Evolutionary conservation across 1,284 basidiomycete genomes (phyloP), one percentile per base, ranked within the genome.

Genomic region (Sanguinoderma infundibulare): DNA sequence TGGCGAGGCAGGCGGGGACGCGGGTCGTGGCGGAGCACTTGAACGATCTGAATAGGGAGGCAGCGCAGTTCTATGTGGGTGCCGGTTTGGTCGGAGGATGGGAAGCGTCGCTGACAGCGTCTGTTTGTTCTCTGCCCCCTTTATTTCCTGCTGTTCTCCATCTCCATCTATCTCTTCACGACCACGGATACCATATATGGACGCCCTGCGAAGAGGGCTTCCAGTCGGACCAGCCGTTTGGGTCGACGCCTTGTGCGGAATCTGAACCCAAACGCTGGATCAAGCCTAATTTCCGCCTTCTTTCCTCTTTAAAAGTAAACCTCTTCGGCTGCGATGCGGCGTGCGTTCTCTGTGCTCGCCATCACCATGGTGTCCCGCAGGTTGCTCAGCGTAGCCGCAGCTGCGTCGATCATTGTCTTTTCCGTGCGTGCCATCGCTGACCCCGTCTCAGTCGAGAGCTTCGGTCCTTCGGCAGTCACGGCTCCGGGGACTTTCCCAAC

Each of bases 1-100:
- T 91, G 86, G 82, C 82, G 36, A 83, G 88, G 64, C 52, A 68
- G 24, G 79, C 82, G 38, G 89, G 89, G 64, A 96, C 92, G 10
- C 82, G 86, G 52, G 77, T 79, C n/a, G 76, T 88, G 5, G 89
- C 89, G 0, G 64, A 76, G 2, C 87, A 88, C 32, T 83, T 97
- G 76, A 99, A 99, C 75, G 95, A 98, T 70, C 75, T 92, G 57
- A 99, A 99, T 77, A 78, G 80, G 67, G 92, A 96, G 71, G 92
- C 93, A 69, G 70, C 75, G 0, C 87, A 88, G 55, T 89, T 90
- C 63, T 97, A 95, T 77, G 97, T 97, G 72, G 74, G 91, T 83
- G 39, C 55, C 55, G 62, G 46, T 53, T 51, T 52, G 44, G 34
- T 55, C 55, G 26, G 35, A 51, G 52, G 55, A 28, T 42, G 42